A percentile compares a stretch with the other conserved stretches of the same genome.
phyloP scores from a whole-genome alignment of 768 basidiomycete genomes.

The Coprinopsis strossmayeri region DNA sequence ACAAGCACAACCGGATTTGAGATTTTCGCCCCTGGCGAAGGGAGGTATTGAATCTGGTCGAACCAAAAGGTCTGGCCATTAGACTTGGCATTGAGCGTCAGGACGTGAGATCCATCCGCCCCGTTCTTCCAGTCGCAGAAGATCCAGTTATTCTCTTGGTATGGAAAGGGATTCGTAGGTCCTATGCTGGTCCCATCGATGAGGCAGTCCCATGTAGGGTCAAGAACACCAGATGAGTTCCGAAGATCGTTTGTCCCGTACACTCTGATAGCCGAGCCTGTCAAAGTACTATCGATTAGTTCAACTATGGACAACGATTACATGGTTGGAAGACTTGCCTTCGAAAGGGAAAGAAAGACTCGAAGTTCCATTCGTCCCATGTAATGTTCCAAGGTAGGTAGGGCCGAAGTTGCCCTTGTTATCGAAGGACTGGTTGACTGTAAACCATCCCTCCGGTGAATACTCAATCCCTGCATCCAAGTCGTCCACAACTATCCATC shows the following conservation, averaged over 20 bases:
- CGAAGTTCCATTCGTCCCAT: slow-evolving; percentile 1
- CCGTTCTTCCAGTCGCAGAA: not conserved
- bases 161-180: not conserved
- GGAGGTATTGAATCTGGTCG: not conserved
- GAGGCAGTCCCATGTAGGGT: not conserved
- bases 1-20: not conserved
- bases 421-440: slow-evolving; percentile 1
- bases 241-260: not conserved
- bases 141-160: not conserved
- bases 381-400: slow-evolving; percentile 4
- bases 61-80: not conserved
- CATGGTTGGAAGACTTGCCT: slow-evolving; percentile 1
- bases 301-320: too few relatives aligned
- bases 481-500: slow-evolving; percentile 8
- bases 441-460: not conserved
- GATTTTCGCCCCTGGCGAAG: not conserved
- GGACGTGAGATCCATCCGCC: not conserved
- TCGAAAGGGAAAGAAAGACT: slow-evolving; percentile 4
- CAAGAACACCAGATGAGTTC: not conserved
- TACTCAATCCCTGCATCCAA: slow-evolving; percentile 11
- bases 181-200: not conserved
- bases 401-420: not conserved
- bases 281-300: not conserved
- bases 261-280: not conserved
- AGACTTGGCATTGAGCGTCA: not conserved